Conservation (phyloP, 2,329 filamentous ascomycete species). For the Magnaporthiopsis rhizophila region DNA sequence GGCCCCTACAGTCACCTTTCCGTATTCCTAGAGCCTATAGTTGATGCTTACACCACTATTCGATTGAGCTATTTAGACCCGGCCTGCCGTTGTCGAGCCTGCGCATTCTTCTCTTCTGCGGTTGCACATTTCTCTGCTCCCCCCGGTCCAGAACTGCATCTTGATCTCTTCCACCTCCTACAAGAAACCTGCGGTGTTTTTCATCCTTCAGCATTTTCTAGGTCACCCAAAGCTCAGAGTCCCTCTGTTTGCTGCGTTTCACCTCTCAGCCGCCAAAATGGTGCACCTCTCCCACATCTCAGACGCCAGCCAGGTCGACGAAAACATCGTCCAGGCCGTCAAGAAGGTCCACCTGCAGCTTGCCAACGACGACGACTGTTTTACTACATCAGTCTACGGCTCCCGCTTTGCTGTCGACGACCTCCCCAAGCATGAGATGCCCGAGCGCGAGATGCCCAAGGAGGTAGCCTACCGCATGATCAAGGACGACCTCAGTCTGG, state of each 20-base stretch:
- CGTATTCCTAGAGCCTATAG: no score
- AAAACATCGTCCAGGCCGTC: conserved; percentile 25
- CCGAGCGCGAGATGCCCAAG: conserved; percentile 80
- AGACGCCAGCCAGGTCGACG: conserved; percentile 20
- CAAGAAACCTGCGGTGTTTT: no score
- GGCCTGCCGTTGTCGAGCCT: no score
- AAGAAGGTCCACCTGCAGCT: conserved; percentile 40
- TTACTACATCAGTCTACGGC: conserved; percentile 79
- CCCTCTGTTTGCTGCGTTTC: no score
- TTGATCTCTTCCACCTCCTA: no score
- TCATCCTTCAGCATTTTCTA: background rate
- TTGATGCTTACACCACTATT: no score
- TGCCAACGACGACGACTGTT: conserved; percentile 45
- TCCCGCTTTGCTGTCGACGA: conserved; percentile 75
- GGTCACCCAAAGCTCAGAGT: background rate
- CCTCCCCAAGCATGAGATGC: conserved; percentile 78
- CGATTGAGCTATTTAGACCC: no score
- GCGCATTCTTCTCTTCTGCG: no score
- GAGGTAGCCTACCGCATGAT: conserved; percentile 96
- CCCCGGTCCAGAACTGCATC: no score
- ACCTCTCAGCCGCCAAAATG: background rate
- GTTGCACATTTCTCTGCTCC: no score
- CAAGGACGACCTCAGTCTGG: conserved; percentile 85
- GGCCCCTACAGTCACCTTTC: no score
- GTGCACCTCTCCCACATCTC: conserved; percentile 24